Evolutionary conservation across 2,329 filamentous ascomycete species (phyloP), one percentile per base, ranked within the genome.

Genomic region (Pseudofabraea citricarpa): DNA sequence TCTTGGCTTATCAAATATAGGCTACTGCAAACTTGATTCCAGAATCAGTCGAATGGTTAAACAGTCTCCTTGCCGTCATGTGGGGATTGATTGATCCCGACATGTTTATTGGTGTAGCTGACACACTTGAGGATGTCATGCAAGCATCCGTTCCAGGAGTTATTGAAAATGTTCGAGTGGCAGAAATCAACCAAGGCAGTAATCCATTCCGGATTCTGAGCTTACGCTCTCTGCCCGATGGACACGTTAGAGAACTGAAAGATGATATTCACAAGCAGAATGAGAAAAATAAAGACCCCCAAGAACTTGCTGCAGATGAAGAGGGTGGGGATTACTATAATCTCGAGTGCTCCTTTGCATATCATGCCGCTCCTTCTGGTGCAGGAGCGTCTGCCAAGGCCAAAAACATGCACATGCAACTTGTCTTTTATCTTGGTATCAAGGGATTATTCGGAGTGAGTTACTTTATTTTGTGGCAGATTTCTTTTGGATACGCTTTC

Each of bases 41-140:
- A 0, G 91, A 96, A 66, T 94, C 87, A 0, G 90, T 95, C 6
- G 85, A 90, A 61, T 97, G 93, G 93, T 85, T 98, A 77, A 98
- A 98, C 63, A 90, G 87, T 0, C 79, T 93, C 40, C 66, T 97
- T 4, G 79, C 78, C 2, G 78, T 95, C 32, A 75, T 93, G 33
- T 98, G 93, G 93, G 87, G 88, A 1, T 71, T 97, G 4, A 83
- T 96, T 51, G 94, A 97, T 58, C 91, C 93, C 0, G 91, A 97
- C 33, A 94, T 97, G 86, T 93, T 98, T 63, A 72, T 80, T n/a
- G 79, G 80, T 5, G 79, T 96, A 7, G 90, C 90, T n/a, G 93
- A 97, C 60, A 96, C 87, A 10, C 77, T 93, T 5, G 87, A 93
- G 66, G 91, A 97, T 62, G 87, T 97, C 53, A 97, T 97, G 91